Evolutionary conservation across 805 yeast genomes (phyloP).

Genomic region (Jamesozyma piceae): DNA sequence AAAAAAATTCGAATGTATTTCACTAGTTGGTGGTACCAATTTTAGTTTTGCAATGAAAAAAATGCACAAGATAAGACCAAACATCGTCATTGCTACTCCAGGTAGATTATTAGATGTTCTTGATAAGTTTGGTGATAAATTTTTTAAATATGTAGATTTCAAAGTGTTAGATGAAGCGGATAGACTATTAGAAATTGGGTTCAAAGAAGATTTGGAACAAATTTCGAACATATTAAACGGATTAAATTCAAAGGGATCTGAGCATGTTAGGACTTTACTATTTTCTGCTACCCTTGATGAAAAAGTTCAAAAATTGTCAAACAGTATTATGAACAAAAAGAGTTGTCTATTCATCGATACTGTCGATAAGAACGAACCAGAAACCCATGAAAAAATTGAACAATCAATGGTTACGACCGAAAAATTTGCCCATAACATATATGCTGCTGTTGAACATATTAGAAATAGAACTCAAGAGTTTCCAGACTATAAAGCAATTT

Average conservation of each 20-base stretch:
- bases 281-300: conserved; percentile 84
- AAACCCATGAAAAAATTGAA: conserved; percentile 65
- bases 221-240: conserved; percentile 44
- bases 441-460: conserved; percentile 47
- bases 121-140: conserved; percentile 34
- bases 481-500: conserved; percentile 60
- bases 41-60: conserved; percentile 31
- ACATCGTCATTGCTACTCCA: conserved; percentile 79
- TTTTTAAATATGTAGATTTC: conserved; percentile 47
- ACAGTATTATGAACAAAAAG: conserved; percentile 41
- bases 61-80: conserved; percentile 32
- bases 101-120: conserved; percentile 69
- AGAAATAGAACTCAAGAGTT: conserved; percentile 32
- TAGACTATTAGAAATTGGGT: conserved; percentile 72
- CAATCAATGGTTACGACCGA: conserved; percentile 54
- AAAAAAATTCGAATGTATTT: conserved; percentile 33
- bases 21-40: conserved; percentile 63
- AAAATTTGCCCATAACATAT: conserved; percentile 47
- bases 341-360: conserved; percentile 61
- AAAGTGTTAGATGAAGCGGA: conserved; percentile 89
- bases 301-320: conserved; percentile 58
- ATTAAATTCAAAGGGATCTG: conserved; percentile 24
- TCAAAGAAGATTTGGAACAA: conserved; percentile 52
- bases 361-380: conserved; percentile 63
- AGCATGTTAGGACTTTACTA: conserved; percentile 53